phyloP scores from a whole-genome alignment of 2,329 filamentous ascomycete genomes.

The Didymosphaeria variabile region DNA sequence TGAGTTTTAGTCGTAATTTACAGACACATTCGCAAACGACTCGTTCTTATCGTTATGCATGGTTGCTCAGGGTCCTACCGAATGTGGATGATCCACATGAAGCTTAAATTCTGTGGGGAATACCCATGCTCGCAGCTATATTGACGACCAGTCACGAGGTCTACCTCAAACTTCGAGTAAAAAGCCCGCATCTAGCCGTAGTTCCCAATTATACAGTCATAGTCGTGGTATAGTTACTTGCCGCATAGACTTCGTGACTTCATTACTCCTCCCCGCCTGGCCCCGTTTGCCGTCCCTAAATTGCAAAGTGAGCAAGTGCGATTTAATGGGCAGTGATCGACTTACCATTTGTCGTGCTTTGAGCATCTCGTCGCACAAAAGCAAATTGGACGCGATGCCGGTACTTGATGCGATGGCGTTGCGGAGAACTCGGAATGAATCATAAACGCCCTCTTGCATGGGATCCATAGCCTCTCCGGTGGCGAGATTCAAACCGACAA shows the following conservation, averaged over 20 bases:
- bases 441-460: slow-evolving; percentile 88
- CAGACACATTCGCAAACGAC: background rate
- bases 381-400: slow-evolving; percentile 92
- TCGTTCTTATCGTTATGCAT: slow-evolving; percentile 1
- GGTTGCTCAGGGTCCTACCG: slow-evolving; percentile 9
- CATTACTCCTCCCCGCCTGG: slow-evolving; percentile 37
- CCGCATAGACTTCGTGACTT: slow-evolving; percentile 15
- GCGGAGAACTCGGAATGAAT: slow-evolving; percentile 93
- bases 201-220: slow-evolving; percentile 11
- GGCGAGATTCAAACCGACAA: slow-evolving; percentile 85
- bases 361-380: slow-evolving; percentile 95
- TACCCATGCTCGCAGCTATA: slow-evolving; percentile 13
- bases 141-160: slow-evolving; percentile 26
- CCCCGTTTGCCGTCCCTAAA: slow-evolving; percentile 43
- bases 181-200: slow-evolving; percentile 12
- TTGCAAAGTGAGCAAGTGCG: slow-evolving; percentile 12
- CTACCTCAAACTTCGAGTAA: slow-evolving; percentile 22
- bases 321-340: background rate
- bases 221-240: slow-evolving; percentile 12
- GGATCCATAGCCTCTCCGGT: slow-evolving; percentile 96
- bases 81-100: slow-evolving; percentile 16
- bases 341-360: slow-evolving; percentile 93
- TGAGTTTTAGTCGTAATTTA: no score
- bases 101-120: slow-evolving; percentile 28
- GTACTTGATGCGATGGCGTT: slow-evolving; percentile 94